Conservation (phyloP, 176 grass and related monocot genomes). For the Leersia perrieri region DNA sequence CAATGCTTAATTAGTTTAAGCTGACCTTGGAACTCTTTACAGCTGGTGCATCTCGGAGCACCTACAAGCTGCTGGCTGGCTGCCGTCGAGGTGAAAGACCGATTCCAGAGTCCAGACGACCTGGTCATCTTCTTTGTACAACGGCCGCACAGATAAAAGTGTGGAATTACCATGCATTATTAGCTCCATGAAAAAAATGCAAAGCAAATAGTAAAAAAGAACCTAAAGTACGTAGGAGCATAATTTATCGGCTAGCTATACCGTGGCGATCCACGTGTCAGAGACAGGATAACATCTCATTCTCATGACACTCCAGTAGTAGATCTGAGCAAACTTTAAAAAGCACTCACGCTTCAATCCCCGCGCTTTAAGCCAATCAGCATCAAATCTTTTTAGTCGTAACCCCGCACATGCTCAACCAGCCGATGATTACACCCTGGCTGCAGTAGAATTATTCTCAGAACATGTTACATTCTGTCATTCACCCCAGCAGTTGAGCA, state of each 20-base stretch:
- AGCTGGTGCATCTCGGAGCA: neutral
- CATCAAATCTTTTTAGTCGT: slow-evolving; percentile 39
- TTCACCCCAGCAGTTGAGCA: neutral
- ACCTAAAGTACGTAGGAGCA: neutral
- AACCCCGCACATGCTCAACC: slow-evolving; percentile 26
- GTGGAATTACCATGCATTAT: neutral
- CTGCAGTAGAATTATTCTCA: neutral
- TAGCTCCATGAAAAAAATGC: neutral
- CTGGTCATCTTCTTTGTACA: neutral
- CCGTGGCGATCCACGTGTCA: neutral
- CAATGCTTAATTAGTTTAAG: slow-evolving; percentile 32
- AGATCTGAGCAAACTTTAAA: slow-evolving; percentile 35
- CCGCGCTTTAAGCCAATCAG: slow-evolving; percentile 30
- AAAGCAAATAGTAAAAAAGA: neutral
- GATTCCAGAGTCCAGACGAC: neutral
- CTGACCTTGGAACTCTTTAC: slow-evolving; percentile 28
- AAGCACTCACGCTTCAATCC: slow-evolving; percentile 25
- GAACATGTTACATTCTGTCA: neutral
- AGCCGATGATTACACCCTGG: slow-evolving; percentile 39
- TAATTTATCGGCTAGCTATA: neutral
- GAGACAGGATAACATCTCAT: slow-evolving; percentile 18
- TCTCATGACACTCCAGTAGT: slow-evolving; percentile 10
- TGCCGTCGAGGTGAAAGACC: neutral
- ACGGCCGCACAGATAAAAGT: neutral
- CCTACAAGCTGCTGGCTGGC: neutral